Evolutionary conservation across 805 yeast genomes (phyloP).

Genomic region (Kuraishia borneana): DNA sequence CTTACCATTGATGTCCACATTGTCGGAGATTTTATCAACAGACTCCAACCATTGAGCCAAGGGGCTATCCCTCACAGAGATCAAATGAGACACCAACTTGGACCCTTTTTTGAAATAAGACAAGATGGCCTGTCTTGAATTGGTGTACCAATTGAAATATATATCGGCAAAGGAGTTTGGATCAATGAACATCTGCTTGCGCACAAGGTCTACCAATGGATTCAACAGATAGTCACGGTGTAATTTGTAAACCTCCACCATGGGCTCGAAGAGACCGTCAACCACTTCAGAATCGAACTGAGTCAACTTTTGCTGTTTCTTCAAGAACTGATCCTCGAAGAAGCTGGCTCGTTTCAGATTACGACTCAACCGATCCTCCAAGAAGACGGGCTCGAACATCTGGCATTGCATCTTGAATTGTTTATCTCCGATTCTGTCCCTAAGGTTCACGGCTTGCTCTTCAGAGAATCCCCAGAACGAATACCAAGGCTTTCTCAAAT

Average conservation of each 20-base stretch:
- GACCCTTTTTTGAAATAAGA: background rate
- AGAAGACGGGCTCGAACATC: slow-evolving; percentile 61
- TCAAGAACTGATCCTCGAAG: slow-evolving; percentile 18
- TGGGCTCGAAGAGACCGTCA: slow-evolving; percentile 45
- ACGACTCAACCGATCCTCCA: slow-evolving; percentile 60
- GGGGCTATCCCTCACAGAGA: slow-evolving; percentile 24
- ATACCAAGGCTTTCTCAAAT: slow-evolving; percentile 20
- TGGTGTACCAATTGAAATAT: slow-evolving; percentile 48
- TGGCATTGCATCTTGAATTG: slow-evolving; percentile 46
- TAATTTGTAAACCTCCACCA: slow-evolving; percentile 25
- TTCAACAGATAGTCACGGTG: slow-evolving; percentile 44
- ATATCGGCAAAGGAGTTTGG: slow-evolving; percentile 48
- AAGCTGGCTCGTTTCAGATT: slow-evolving; percentile 33
- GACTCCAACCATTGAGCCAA: slow-evolving; percentile 42
- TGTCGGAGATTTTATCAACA: slow-evolving; percentile 29
- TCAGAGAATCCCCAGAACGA: slow-evolving; percentile 33
- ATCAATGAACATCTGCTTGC: slow-evolving; percentile 56
- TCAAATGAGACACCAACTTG: background rate
- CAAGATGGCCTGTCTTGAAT: background rate
- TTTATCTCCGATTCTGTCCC: slow-evolving; percentile 7
- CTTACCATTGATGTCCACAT: background rate
- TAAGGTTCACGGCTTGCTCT: slow-evolving; percentile 30
- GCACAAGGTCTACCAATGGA: slow-evolving; percentile 46
- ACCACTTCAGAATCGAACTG: slow-evolving; percentile 38
- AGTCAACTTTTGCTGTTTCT: slow-evolving; percentile 1